Percentiles rank a stretch among this genome's conserved stretches.
These are phyloP conservation scores for Schizochytrium sp. DNA, from an alignment of 108 stramenopile genomes.

Conservation along the genomic window DNA sequence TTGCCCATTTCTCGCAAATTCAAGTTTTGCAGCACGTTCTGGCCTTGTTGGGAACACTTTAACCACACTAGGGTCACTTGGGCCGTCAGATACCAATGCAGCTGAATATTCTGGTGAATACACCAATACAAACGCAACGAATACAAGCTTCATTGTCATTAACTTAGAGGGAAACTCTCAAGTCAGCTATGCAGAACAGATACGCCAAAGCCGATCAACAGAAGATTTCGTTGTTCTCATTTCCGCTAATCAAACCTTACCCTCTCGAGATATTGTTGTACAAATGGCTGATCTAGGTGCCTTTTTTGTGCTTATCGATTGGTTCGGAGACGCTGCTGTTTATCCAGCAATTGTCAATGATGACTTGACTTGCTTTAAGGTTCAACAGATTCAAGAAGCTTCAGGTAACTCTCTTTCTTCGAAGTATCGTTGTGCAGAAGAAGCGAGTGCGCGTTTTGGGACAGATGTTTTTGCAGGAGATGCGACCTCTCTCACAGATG, in stretches of 20 bases:
- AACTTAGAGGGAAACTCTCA: neutral
- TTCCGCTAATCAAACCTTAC: neutral
- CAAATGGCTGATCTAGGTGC: neutral
- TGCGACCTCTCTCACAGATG: neutral
- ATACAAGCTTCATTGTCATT: neutral
- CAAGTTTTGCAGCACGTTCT: constrained; percentile 26
- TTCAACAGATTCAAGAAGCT: neutral
- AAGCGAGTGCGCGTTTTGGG: neutral
- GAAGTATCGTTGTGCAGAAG: neutral
- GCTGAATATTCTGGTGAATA: neutral
- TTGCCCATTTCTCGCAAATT: neutral
- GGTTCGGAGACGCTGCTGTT: neutral
- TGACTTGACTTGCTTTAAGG: neutral
- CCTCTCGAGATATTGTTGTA: neutral
- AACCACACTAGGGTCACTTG: neutral
- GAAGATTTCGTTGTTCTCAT: neutral
- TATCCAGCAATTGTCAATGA: constrained; percentile 8
- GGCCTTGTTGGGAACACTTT: neutral
- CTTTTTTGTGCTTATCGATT: neutral
- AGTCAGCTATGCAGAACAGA: neutral
- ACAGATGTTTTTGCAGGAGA: neutral
- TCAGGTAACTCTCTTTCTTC: neutral
- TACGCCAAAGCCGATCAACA: neutral
- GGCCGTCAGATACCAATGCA: neutral
- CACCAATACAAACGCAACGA: neutral